Evolutionary conservation across 2,329 filamentous ascomycete genomes (phyloP), one percentile per base, ranked within the genome.

Genomic region (Xylariaceae sp.): DNA sequence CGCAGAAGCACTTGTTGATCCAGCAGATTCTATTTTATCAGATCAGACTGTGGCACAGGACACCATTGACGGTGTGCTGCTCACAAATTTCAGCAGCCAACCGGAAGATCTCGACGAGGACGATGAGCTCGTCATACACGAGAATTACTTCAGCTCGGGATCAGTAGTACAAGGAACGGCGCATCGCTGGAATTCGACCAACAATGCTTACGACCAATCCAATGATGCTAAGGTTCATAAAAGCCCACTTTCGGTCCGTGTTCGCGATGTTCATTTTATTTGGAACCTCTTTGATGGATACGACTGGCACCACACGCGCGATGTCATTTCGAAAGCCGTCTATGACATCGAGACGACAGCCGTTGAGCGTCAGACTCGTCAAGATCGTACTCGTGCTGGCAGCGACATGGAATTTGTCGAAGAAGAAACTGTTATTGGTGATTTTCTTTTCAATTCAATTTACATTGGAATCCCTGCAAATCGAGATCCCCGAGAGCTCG

Each of bases 261-360:
- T 97, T 13, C 86, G 90, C 21, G 91, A 97, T 67, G 87, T 96
- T 5, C 91, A 97, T 68, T 77, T 97, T 45, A 97, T 97, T 55
- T 99, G 94, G 94, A 96, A 99, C 67, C 77, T 99, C 1, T 97
- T 94, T 71, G 94, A 99, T 75, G 94, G 94, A 1, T 99, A 96
- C 69, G 95, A 99, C 72, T 99, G 95, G 95, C 83, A 87, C 62
- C 82, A 84, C 36, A 99, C 95, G 0, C 83, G 93, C 36, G 88
- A 94, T 58, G 84, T 88, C 3, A 96, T 99, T 51, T 86, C 86
- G 18, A 89, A 93, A 67, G 92, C 91, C 6, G 92, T 99, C 2
- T 85, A 94, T 54, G 87, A 95, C 47, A 88, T 99, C 1, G 91
- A 99, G 72, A 79, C 81, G 36, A 91, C 87, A 69, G 92, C 91